Percentiles rank a stretch among this genome's conserved stretches.
These are phyloP conservation scores for Cercospora berteroae DNA, from an alignment of 2,329 filamentous ascomycete genomes.

Conservation along the genomic window DNA sequence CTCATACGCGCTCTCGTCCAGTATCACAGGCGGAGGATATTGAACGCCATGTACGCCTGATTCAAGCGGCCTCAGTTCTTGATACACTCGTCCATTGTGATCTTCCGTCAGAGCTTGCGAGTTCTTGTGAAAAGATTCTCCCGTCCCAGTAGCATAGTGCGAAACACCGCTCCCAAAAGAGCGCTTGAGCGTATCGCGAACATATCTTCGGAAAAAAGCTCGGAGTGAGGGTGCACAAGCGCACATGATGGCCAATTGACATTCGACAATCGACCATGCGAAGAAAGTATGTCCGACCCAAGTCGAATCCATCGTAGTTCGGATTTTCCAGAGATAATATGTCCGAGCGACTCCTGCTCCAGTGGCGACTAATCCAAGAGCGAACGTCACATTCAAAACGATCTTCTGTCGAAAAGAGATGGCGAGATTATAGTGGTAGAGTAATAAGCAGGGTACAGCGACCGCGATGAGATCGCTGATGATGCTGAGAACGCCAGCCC, in stretches of 20 bases:
- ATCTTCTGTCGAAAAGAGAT: conserved; percentile 27
- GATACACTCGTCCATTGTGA: conserved; percentile 7
- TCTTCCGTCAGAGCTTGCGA: neutral
- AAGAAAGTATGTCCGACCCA: conserved; percentile 33
- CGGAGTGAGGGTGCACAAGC: conserved; percentile 34
- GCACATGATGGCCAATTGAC: conserved; percentile 35
- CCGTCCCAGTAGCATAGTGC: conserved; percentile 14
- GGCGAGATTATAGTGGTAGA: conserved; percentile 26
- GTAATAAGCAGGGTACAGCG: conserved; percentile 27
- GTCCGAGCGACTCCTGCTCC: conserved; percentile 29
- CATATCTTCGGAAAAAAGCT: conserved; percentile 33
- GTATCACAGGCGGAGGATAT: conserved; percentile 15
- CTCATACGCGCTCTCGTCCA: conserved; percentile 1
- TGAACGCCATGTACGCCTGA: conserved; percentile 17
- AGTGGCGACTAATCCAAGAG: conserved; percentile 27
- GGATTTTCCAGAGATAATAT: conserved; percentile 27
- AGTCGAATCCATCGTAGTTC: conserved; percentile 24
- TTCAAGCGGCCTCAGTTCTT: conserved; percentile 17
- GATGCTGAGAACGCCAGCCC: conserved; percentile 23
- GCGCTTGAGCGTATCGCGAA: conserved; percentile 24
- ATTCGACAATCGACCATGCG: conserved; percentile 33
- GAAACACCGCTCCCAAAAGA: conserved; percentile 17
- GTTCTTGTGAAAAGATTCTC: neutral
- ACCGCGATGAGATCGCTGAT: conserved; percentile 31
- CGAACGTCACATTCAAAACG: conserved; percentile 29